These are phyloP conservation scores for Kernera saxatilis DNA, from an alignment of 345 rosid species.

Conservation along the genomic window DNA sequence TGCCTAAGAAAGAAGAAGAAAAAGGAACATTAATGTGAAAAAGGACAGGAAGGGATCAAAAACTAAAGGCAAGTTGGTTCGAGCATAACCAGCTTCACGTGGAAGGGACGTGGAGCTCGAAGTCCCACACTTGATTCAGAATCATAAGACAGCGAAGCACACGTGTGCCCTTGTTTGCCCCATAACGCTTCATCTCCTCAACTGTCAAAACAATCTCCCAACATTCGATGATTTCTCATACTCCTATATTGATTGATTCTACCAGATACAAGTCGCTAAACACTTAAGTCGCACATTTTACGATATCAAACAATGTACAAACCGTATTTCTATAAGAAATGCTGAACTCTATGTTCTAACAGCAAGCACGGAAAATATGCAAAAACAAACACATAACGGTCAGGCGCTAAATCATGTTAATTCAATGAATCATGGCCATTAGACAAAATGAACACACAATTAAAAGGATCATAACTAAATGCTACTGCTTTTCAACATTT, in stretches of 20 bases:
- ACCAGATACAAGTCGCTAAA: neutral
- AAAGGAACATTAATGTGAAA: slow-evolving; percentile 11
- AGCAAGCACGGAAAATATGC: neutral
- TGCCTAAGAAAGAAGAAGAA: neutral
- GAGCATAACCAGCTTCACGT: slow-evolving; percentile 36
- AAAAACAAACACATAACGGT: neutral
- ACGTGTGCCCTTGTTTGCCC: slow-evolving; percentile 50
- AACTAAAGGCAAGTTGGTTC: slow-evolving; percentile 22
- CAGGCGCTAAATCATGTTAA: neutral
- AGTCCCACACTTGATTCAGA: slow-evolving; percentile 20
- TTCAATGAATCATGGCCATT: neutral
- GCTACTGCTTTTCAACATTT: neutral
- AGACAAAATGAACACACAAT: neutral
- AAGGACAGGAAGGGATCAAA: slow-evolving; percentile 15
- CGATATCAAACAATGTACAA: neutral
- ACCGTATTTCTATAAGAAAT: neutral
- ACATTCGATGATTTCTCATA: neutral
- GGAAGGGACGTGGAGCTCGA: slow-evolving; percentile 50
- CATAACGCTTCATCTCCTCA: slow-evolving; percentile 33
- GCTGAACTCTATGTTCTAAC: neutral
- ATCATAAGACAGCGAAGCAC: slow-evolving; percentile 52
- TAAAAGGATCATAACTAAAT: neutral
- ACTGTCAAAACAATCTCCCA: slow-evolving; percentile 10
- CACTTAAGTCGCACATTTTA: neutral
- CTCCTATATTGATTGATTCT: neutral